Evolutionary conservation across 495 filamentous ascomycete species (phyloP), one percentile per base, ranked within the genome.

Genomic region (Echria macrotheca): DNA sequence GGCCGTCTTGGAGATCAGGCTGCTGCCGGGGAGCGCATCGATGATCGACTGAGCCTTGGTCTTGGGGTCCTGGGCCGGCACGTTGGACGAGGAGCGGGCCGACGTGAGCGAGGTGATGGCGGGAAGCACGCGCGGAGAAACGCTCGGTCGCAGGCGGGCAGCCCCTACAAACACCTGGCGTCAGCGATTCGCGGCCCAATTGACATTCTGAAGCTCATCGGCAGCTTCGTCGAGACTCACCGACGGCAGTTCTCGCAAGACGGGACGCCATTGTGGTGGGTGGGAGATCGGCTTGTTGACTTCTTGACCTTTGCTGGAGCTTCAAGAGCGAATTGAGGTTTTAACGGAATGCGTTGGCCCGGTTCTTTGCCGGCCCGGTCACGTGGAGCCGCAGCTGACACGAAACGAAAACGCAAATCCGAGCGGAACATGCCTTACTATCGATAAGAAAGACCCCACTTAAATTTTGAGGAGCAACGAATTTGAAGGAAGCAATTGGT

Each of bases 1-100:
- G 63, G 94, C 94, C 54, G 89, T 89, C 82, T 97, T 99, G 69
- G 88, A 89, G 68, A 93, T 69, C 57, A 96, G 76, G 57, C 78
- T 84, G 76, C 77, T 87, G 60, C 91, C 86, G 58, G 89, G 87
- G 37, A 99, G 75, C 53, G 91, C 72, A 60, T 97, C 86, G 60
- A 99, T 73, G 73, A 99, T 85, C 25, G 89, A 94, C 76, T 96
- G 86, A 31, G 94, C 94, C 78, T 91, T 95, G 67, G 83, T 85
- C 72, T 91, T 86, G 61, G 94, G 91, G 53, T 95, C 89, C 68
- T 85, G 77, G 23, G 81, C 56, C 24, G 93, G 87, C 19, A 91
- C 80, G 67, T 81, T 89, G 58, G 90, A 91, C 54, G 79, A 72
- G 60, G 77, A 72, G 55, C 87, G 86, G 64, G 77, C 66, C 44